Base-by-base conservation (phyloP, 179 eudicot genomes). In the Sideroxylon spinosum region DNA sequence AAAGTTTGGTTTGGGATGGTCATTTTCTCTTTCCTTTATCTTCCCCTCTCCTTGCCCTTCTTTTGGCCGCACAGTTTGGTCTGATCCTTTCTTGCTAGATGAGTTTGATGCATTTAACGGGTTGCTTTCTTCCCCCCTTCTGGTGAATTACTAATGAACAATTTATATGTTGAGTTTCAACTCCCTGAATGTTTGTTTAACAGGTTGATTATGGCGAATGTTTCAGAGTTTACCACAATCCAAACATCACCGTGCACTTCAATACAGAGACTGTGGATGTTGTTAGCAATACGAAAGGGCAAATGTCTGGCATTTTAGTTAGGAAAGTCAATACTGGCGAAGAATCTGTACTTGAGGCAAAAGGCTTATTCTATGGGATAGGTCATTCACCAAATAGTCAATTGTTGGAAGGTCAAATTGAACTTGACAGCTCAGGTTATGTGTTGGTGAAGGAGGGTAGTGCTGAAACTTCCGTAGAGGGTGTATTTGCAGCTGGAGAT, bases 131-230 rank as follows among this genome's bases (percentile, higher is more conserved):
- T 37, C 67, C 22, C 49, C 61, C 48, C n/a, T 28, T 75, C 46
- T 49, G 84, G 76, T 78, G 61, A 71, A 83, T 77, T 79, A 68
- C 79, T 82, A 78, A 86, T 82, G 73, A 81, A 64, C 73, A 71
- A 72, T 79, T 64, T 73, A 67, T 66, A 79, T 81, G 81, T 82
- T 70, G 89, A 83, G 87, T 90, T 93, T 92, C 94, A 91, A 92
- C 94, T 90, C 82, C 94, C 89, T 93, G 90, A 88, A 89, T 88
- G 93, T 93, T 93, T 93, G 95, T 92, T 93, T 95, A 95, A 95
- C 99, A 95, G 99, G 98, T 89, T 95, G 93, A 82, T 95, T 95
- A 90, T 95, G 95, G 98, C 97, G 99, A 88, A 93, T 93, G 95
- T 95, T 95, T 89, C 99, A 95, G 99, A 95, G 98, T 95, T 86